A percentile compares a stretch with the other conserved stretches of the same genome.
phyloP scores from a whole-genome alignment of 2,329 filamentous ascomycete genomes.

The Arthrobotrys pseudoclavata region DNA sequence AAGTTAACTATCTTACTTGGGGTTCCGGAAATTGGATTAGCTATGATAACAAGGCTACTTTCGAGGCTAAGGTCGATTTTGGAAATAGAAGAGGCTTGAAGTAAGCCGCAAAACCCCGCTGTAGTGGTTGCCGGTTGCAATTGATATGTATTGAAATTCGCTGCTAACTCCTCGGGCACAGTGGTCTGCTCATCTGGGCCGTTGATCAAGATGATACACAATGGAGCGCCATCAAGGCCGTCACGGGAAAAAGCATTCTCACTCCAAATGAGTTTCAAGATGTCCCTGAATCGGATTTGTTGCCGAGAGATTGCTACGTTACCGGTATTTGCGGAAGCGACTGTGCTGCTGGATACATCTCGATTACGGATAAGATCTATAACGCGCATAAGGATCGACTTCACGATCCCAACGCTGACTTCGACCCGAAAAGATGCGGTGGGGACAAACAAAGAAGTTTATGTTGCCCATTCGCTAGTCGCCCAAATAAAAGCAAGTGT shows the following conservation, averaged over 20 bases:
- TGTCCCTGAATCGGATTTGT: slow-evolving; percentile 44
- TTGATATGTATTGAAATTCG: slow-evolving; percentile 16
- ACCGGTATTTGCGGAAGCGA: slow-evolving; percentile 63
- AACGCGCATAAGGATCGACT: slow-evolving; percentile 43
- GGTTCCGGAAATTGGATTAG: slow-evolving; percentile 45
- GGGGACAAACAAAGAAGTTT: slow-evolving; percentile 63
- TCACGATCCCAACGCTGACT: slow-evolving; percentile 41
- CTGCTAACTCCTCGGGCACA: slow-evolving; percentile 24
- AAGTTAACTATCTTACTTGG: slow-evolving; percentile 51
- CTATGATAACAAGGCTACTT: slow-evolving; percentile 45
- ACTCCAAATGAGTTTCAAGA: slow-evolving; percentile 40
- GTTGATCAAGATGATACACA: slow-evolving; percentile 64
- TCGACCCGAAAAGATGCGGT: slow-evolving; percentile 63
- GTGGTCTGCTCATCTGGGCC: slow-evolving; percentile 65
- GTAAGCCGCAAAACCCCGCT: slow-evolving; percentile 22
- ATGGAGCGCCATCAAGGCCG: slow-evolving; percentile 60
- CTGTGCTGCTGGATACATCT: slow-evolving; percentile 64
- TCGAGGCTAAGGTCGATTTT: slow-evolving; percentile 39
- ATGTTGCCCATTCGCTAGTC: slow-evolving; percentile 65
- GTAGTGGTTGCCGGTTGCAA: neutral
- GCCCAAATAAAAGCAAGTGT: slow-evolving; percentile 64
- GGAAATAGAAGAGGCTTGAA: slow-evolving; percentile 61
- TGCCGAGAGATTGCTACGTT: slow-evolving; percentile 63
- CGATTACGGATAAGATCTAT: slow-evolving; percentile 62
- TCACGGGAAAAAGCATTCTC: slow-evolving; percentile 41